These are phyloP conservation scores for Ophiocytium majus DNA, from an alignment of 352 stramenopile genomes.

Conservation along the genomic window DNA sequence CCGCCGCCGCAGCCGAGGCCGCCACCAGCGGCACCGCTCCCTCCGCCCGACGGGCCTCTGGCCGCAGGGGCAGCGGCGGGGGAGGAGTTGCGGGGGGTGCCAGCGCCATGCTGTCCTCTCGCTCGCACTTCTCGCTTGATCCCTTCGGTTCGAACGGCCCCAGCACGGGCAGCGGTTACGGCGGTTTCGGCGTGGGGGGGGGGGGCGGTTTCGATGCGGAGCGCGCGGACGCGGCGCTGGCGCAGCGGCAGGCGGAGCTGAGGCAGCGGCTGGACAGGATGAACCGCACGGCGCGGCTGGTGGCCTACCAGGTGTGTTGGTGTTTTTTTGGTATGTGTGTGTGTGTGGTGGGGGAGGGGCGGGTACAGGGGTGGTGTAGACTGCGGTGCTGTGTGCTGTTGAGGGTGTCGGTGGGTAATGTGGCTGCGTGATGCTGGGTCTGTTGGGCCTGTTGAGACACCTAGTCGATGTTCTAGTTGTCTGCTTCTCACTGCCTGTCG, in stretches of 20 bases:
- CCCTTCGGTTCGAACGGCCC: background rate
- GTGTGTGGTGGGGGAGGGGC: background rate
- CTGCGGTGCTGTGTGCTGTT: too few relatives aligned
- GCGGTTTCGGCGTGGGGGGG: background rate
- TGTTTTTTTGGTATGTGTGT: background rate
- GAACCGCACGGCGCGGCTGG: slow-evolving; percentile 44
- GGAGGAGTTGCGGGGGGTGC: too few relatives aligned
- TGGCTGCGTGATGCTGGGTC: too few relatives aligned
- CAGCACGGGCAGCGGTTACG: background rate
- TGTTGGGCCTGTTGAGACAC: too few relatives aligned
- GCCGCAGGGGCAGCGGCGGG: too few relatives aligned
- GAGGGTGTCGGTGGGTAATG: too few relatives aligned
- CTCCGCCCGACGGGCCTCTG: too few relatives aligned
- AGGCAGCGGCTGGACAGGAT: slow-evolving; percentile 39
- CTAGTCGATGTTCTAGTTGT: too few relatives aligned
- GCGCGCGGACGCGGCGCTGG: background rate
- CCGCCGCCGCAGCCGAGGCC: too few relatives aligned
- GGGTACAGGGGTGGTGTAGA: too few relatives aligned
- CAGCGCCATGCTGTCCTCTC: background rate
- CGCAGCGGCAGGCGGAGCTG: slow-evolving; percentile 32
- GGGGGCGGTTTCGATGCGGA: slow-evolving; percentile 17
- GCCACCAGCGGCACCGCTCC: background rate
- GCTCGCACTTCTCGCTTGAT: slow-evolving; percentile 16
- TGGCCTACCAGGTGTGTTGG: slow-evolving; percentile 35
- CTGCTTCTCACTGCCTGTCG: too few relatives aligned